Base-by-base conservation (phyloP, 164 flowering plant genomes). In the Annona cherimola region DNA sequence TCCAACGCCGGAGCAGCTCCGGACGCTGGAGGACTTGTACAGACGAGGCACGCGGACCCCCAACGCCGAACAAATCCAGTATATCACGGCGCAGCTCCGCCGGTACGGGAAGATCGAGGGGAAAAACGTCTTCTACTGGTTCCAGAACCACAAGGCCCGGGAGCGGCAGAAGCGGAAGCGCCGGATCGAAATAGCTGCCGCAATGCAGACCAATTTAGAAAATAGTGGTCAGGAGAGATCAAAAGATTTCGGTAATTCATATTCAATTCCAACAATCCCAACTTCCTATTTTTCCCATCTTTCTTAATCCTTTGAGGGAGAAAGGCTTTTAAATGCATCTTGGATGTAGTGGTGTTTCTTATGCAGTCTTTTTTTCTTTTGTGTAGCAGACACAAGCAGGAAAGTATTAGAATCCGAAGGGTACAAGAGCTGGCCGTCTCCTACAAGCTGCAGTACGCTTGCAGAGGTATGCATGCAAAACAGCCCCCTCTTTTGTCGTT, bases 91-190 rank as follows among this genome's bases (percentile, higher is more conserved):
- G 1, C 91, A 89, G 76, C 92, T 93, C 11, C 83, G 96, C 0
- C 73, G 88, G 8, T 90, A 73, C 18, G 98, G 98, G 2, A 89
- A 86, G 79, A 90, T 93, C 35, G 98, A 93, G 74, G 94, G 98
- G 18, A 93, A 93, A 77, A 93, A 93, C 65, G 98, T 93, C 6
- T 93, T 93, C 81, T 93, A 93, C 77, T 93, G 98, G 98, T 93
- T 93, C 67, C 98, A 93, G 63, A 93, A 93, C 69, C 98, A 93
- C 80, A 93, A 93, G 80, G 96, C 98, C 0, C 80, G 98, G 66
- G 98, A 93, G 62, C 66, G 98, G 7, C 98, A 89, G 73, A 93
- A 90, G 71, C 89, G 97, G 2, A 89, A 95, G 43, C 88, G 94
- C 14, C 85, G 81, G 67, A 79, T 75, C 72, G 88, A 84, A 44